Evolutionary conservation across 306 rosid genomes (phyloP).

Genomic region (Pyrus bretschneideri): DNA sequence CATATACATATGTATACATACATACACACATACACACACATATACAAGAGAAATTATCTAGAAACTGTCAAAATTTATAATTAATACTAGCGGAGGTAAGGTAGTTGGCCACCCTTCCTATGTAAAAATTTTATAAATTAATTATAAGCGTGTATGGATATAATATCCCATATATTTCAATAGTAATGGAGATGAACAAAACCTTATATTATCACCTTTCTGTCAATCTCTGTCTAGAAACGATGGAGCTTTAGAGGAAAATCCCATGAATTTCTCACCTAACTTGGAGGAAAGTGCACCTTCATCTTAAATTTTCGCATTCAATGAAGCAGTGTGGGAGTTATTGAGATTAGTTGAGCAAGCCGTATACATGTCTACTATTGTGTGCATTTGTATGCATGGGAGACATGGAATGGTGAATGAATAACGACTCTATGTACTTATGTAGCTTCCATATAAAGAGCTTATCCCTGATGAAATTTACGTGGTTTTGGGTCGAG

Average conservation of each 20-base stretch:
- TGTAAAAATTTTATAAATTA: not conserved
- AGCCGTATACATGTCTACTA: not conserved
- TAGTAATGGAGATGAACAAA: too few species aligned
- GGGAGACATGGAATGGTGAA: not conserved
- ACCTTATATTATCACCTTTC: not conserved
- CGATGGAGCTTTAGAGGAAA: not conserved
- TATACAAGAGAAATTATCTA: not conserved
- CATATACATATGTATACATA: not conserved
- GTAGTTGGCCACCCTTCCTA: conserved; percentile 29
- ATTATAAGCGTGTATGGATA: not conserved
- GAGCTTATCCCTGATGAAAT: not conserved
- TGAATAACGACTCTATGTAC: not conserved
- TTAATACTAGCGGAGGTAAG: conserved; percentile 33
- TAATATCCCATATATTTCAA: not conserved
- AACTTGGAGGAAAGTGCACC: conserved; percentile 19
- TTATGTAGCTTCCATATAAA: not conserved
- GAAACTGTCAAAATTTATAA: conserved; percentile 22
- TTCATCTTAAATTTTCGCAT: conserved; percentile 22
- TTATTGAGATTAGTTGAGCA: conserved; percentile 26
- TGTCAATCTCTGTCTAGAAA: not conserved
- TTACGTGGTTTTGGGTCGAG: too few species aligned
- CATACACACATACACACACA: not conserved
- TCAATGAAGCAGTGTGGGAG: conserved; percentile 13
- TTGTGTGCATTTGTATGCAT: not conserved
- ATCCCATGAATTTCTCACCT: conserved; percentile 9